These are phyloP conservation scores for Juncus inflexus DNA, from an alignment of 176 grass and related monocot species.

Conservation along the genomic window DNA sequence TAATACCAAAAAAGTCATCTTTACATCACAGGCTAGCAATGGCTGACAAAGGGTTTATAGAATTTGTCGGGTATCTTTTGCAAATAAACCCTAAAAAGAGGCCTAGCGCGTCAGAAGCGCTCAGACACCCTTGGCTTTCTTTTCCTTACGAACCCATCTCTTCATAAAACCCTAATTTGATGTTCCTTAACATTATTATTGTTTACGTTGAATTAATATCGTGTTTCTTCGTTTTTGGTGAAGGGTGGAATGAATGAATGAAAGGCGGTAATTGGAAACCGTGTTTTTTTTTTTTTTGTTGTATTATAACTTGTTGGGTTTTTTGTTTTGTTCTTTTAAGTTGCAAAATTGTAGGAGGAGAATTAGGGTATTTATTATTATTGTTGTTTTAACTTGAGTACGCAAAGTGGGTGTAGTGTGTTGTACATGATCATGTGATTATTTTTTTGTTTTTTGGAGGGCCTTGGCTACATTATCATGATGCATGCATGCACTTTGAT, in stretches of 20 bases:
- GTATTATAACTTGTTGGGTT: constrained; percentile 18
- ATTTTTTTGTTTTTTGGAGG: constrained; percentile 14
- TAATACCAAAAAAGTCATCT: constrained; percentile 93
- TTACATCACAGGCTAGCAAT: constrained; percentile 73
- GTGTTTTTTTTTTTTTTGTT: constrained; percentile 22
- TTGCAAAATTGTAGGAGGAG: neutral
- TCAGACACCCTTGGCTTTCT: constrained; percentile 99
- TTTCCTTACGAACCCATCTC: constrained; percentile 98
- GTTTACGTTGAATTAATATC: constrained; percentile 15
- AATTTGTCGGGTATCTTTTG: constrained; percentile 80
- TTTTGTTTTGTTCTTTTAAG: constrained; percentile 18
- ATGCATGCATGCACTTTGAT: constrained; percentile 16
- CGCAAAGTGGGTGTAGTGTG: constrained; percentile 12
- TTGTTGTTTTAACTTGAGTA: constrained; percentile 1
- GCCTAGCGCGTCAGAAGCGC: constrained; percentile 72
- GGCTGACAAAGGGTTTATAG: constrained; percentile 93
- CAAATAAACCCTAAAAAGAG: constrained; percentile 95
- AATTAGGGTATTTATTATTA: constrained; percentile 23
- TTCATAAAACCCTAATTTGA: constrained; percentile 38
- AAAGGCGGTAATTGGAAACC: constrained; percentile 13
- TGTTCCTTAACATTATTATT: neutral
- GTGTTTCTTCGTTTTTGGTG: neutral
- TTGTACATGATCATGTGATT: constrained; percentile 34
- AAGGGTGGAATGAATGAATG: constrained; percentile 5
- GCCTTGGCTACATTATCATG: constrained; percentile 15